Base-by-base conservation (phyloP, 176 grass and related monocot genomes). In the Rhynchospora breviuscula region DNA sequence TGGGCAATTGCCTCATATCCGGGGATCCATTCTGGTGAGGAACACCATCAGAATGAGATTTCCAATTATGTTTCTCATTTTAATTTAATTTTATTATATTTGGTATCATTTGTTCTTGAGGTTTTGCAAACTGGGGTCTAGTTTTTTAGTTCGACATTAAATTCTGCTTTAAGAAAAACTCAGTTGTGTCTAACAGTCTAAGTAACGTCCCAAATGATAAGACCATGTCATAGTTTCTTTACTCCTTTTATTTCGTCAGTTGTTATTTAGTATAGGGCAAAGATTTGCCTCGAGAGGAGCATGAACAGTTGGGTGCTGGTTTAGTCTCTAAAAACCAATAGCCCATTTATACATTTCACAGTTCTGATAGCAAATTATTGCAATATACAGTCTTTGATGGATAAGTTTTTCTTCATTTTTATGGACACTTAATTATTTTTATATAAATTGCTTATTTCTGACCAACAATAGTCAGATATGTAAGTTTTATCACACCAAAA, bases 281-380 rank as follows among this genome's bases (percentile, higher is more conserved):
- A 97, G 94, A 91, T 97, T 97, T 75, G 89, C 91, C 0, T 46
- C 93, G 35, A 89, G 88, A 91, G 89, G 91, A 73, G 94, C 89
- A 15, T 90, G 91, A 48, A 97, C 94, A 3, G 94, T 97, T 17
- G 94, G 94, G 94, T 15, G 94, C 91, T 0, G 94, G 94, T 81
- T 89, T 97, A 18, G 91, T 97, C 45, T 88, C 94, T 71, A 91
- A 97, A 91, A 63, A 17, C 10, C 19, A 14, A 17, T 63, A 13
- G 14, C 17, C 18, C 5, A 63, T 63, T 63, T 63, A 63, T 14
- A 17, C 19, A 25, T 67, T 67, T 26, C 8, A 67, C 9, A 25
- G 63, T n/a, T 10, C 29, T 67, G n/a, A 23, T 8, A 10, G 9
- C 0, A 23, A 67, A 8, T 67, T 10, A 25, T 67, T 17, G 21